These are phyloP conservation scores for Talaromyces liani DNA, from an alignment of 495 filamentous ascomycete species.

Conservation along the genomic window DNA sequence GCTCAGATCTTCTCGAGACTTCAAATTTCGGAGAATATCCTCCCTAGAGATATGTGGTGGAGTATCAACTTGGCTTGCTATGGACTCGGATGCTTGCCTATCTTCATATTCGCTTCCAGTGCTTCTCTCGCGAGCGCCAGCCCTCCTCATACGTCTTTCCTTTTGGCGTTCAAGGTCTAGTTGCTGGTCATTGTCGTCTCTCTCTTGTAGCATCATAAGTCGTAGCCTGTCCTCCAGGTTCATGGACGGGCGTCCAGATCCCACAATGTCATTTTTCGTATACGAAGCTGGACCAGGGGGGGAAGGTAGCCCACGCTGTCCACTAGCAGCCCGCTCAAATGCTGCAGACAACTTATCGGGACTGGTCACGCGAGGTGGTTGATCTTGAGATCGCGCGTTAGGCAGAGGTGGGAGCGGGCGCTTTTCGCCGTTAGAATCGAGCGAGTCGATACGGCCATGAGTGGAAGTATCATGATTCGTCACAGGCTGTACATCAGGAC, in stretches of 20 bases:
- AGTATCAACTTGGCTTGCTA: constrained; percentile 21
- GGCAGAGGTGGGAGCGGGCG: constrained; percentile 71
- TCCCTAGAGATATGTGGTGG: constrained; percentile 83
- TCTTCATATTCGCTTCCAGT: constrained; percentile 4
- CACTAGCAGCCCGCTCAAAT: constrained; percentile 53
- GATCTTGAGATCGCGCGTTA: constrained; percentile 32
- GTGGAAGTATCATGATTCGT: constrained; percentile 16
- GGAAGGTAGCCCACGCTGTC: constrained; percentile 56
- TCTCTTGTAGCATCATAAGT: constrained; percentile 68
- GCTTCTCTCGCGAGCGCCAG: constrained; percentile 20
- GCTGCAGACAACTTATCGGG: constrained; percentile 49
- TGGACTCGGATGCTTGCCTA: constrained; percentile 6
- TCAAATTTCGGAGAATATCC: constrained; percentile 83
- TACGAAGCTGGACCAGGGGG: constrained; percentile 55
- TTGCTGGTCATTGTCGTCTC: constrained; percentile 48
- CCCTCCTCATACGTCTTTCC: constrained; percentile 53
- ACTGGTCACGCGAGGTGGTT: constrained; percentile 32
- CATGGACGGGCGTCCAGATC: constrained; percentile 61
- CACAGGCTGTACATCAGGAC: constrained; percentile 36
- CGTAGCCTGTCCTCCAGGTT: constrained; percentile 72
- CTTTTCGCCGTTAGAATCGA: constrained; percentile 64
- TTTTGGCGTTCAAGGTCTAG: constrained; percentile 48
- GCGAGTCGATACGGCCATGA: constrained; percentile 51
- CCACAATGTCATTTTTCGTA: constrained; percentile 64
- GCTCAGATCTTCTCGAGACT: constrained; percentile 49